These are phyloP conservation scores for Dactylellina drechsleri DNA, from an alignment of 2,329 filamentous ascomycete genomes.

Conservation along the genomic window DNA sequence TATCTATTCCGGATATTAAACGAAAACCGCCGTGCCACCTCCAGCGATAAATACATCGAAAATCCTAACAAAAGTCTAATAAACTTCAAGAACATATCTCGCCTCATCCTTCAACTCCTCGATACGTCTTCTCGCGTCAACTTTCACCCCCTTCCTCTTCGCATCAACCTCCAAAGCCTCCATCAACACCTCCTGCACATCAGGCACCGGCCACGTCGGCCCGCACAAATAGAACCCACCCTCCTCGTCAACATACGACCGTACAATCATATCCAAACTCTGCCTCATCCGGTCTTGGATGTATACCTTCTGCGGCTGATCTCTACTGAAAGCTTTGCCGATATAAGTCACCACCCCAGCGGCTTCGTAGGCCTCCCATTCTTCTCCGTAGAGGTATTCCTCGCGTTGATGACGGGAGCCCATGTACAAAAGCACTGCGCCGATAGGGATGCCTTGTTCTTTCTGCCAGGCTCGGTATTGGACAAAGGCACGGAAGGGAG, in stretches of 20 bases:
- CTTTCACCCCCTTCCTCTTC: conserved; percentile 76
- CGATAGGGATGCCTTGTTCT: conserved; percentile 94
- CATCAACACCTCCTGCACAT: conserved; percentile 91
- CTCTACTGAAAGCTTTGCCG: conserved; percentile 91
- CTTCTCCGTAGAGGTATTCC: conserved; percentile 98
- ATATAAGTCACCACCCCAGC: conserved; percentile 94
- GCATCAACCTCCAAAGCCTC: conserved; percentile 86
- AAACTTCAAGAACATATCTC: conserved; percentile 95
- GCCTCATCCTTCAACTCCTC: conserved; percentile 95
- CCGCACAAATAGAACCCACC: conserved; percentile 97
- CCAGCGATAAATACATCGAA: neutral
- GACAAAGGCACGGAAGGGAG: conserved; percentile 98
- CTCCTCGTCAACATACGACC: conserved; percentile 86
- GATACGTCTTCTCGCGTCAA: conserved; percentile 88
- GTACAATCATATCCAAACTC: conserved; percentile 80
- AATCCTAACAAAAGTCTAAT: conserved; percentile 67
- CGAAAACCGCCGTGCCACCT: neutral
- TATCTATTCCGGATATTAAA: neutral
- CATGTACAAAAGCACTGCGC: conserved; percentile 92
- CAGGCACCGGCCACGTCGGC: conserved; percentile 97
- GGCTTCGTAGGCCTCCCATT: conserved; percentile 98
- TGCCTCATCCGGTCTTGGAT: conserved; percentile 98
- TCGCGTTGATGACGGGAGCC: conserved; percentile 96
- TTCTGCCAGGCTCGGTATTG: conserved; percentile 99
- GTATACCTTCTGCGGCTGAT: conserved; percentile 98